Percentiles rank a stretch among this genome's conserved stretches.
These are phyloP conservation scores for Hyaloscypha finlandica DNA, from an alignment of 495 filamentous ascomycete genomes.

Conservation along the genomic window DNA sequence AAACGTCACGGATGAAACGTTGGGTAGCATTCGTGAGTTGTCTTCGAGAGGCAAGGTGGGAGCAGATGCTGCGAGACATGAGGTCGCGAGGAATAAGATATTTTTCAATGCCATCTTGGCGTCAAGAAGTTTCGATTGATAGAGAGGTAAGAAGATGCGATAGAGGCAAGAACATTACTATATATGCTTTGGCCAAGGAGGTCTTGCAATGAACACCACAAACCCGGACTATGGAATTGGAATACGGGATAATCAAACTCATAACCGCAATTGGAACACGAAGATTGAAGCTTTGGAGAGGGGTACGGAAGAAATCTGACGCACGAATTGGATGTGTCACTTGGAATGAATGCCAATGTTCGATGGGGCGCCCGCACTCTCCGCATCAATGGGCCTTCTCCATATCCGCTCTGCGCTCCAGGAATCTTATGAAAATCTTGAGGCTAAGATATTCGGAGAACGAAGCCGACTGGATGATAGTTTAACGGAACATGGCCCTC, in stretches of 20 bases:
- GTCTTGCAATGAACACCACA: no score
- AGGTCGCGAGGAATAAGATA: conserved; percentile 19
- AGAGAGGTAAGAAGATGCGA: neutral
- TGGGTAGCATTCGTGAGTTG: conserved; percentile 15
- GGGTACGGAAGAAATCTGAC: neutral
- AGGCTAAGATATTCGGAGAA: neutral
- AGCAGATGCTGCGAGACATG: conserved; percentile 25
- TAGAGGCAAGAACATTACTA: neutral
- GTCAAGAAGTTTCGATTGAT: neutral
- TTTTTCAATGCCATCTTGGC: conserved; percentile 22
- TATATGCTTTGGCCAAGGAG: neutral
- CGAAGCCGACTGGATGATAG: conserved; percentile 2
- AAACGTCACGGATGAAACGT: neutral
- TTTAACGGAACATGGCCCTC: neutral
- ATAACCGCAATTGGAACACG: neutral
- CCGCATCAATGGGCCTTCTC: neutral
- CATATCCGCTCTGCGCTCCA: neutral
- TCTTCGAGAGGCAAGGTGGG: conserved; percentile 5
- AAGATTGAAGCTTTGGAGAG: neutral
- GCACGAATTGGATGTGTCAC: neutral
- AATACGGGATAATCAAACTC: neutral
- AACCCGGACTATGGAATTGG: no score
- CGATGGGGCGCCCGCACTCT: neutral
- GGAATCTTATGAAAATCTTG: neutral
- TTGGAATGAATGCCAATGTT: neutral